These are phyloP conservation scores for Phaseolus coccineus DNA, from an alignment of 331 rosid genomes.

Conservation along the genomic window DNA sequence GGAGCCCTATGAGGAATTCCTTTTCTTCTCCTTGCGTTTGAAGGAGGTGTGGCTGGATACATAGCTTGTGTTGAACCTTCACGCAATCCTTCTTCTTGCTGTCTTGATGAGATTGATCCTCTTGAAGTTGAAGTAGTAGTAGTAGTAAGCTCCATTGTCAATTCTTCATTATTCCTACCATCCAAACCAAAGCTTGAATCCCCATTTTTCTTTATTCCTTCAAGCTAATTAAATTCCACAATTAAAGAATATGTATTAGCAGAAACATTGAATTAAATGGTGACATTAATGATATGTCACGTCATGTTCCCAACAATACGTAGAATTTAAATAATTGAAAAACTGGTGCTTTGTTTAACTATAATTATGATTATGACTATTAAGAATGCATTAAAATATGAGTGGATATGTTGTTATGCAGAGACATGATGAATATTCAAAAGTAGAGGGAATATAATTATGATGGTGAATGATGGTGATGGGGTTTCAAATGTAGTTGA, in stretches of 20 bases:
- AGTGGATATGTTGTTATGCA: neutral
- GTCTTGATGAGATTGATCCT: slow-evolving; percentile 45
- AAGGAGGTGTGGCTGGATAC: slow-evolving; percentile 79
- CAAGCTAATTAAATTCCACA: slow-evolving; percentile 58
- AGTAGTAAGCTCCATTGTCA: slow-evolving; percentile 40
- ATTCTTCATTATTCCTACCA: slow-evolving; percentile 59
- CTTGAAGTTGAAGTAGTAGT: slow-evolving; percentile 22
- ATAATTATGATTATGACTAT: neutral
- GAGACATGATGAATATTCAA: slow-evolving; percentile 45
- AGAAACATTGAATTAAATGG: neutral
- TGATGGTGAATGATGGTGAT: slow-evolving; percentile 59
- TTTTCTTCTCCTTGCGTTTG: slow-evolving; percentile 87
- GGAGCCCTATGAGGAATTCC: slow-evolving; percentile 98
- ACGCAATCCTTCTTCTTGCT: slow-evolving; percentile 69
- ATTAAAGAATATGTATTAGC: neutral
- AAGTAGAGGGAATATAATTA: slow-evolving; percentile 52
- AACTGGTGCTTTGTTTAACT: slow-evolving; percentile 9
- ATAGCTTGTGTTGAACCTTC: slow-evolving; percentile 79
- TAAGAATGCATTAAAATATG: slow-evolving; percentile 28
- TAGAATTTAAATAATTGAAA: neutral
- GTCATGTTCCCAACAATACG: slow-evolving; percentile 36
- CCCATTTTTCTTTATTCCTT: slow-evolving; percentile 82
- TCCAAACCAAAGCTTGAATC: slow-evolving; percentile 71
- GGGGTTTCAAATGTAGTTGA: slow-evolving; percentile 59
- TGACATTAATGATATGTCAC: slow-evolving; percentile 29